phyloP scores from a whole-genome alignment of 176 grass and related monocot genomes.

The Canna indica region DNA sequence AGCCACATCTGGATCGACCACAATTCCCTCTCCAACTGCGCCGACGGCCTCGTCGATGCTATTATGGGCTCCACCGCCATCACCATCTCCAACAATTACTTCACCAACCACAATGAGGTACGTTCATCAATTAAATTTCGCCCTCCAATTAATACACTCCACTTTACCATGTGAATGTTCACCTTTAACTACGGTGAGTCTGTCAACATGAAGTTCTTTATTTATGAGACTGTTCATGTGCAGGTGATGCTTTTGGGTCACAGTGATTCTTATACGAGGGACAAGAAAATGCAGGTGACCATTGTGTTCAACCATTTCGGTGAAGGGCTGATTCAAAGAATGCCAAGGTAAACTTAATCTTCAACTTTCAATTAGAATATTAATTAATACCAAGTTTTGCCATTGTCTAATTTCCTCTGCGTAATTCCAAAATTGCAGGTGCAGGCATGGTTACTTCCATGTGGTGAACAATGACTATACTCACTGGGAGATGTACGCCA shows the following conservation, averaged over 20 bases:
- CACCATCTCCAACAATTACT: conserved; percentile 14
- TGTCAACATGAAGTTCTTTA: too few relatives aligned
- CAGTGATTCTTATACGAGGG: not conserved
- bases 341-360: not conserved
- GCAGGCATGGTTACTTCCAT: conserved; percentile 22
- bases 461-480: conserved; percentile 22
- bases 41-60: conserved; percentile 7
- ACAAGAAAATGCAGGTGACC: conserved; percentile 7
- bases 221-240: too few relatives aligned
- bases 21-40: conserved; percentile 7
- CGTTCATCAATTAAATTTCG: too few relatives aligned
- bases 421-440: conserved; percentile 6
- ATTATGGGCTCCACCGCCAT: conserved; percentile 7
- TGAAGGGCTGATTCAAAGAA: conserved; percentile 2
- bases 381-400: too few relatives aligned
- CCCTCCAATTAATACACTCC: too few relatives aligned
- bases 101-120: conserved; percentile 6
- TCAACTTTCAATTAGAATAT: too few relatives aligned
- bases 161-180: too few relatives aligned
- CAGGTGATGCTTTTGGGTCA: conserved; percentile 10
- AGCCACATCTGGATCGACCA: conserved; percentile 10
- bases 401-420: too few relatives aligned
- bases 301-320: conserved; percentile 7
- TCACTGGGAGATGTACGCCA: conserved; percentile 20
- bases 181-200: too few relatives aligned